These are phyloP conservation scores for Perkinsus marinus DNA, from an alignment of 169 alveolate genomes.

Conservation along the genomic window DNA sequence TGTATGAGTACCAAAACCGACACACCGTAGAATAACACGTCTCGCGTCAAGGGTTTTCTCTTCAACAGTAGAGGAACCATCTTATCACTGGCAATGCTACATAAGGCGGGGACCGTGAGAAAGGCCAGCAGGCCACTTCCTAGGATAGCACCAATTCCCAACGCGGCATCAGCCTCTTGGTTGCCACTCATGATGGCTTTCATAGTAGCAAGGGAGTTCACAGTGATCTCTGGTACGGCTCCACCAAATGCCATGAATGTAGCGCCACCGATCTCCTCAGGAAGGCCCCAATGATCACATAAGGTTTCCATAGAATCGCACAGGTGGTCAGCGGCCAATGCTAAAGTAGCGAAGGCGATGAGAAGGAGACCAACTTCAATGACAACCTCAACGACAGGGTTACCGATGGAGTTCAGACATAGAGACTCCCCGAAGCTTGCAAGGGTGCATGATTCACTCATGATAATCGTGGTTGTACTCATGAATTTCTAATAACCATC, in stretches of 20 bases:
- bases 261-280: constrained; percentile 1
- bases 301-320: constrained; percentile 6
- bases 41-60: background rate
- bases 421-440: background rate
- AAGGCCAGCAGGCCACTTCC: background rate
- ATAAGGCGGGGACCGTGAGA: background rate
- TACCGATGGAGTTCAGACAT: background rate
- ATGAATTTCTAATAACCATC: background rate
- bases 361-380: background rate
- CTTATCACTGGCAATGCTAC: background rate
- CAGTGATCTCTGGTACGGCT: background rate
- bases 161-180: background rate
- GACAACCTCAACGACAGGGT: background rate
- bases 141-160: constrained; percentile 4
- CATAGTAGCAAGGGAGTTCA: background rate
- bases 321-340: constrained; percentile 3
- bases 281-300: background rate
- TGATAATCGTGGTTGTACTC: background rate
- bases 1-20: background rate
- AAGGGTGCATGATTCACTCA: background rate
- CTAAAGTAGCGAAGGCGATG: background rate
- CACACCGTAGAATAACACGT: background rate
- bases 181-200: background rate
- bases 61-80: background rate
- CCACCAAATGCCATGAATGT: constrained; percentile 4